Evolutionary conservation across 768 basidiomycete genomes (phyloP).

Genomic region (Kwoniella dejecticola): DNA sequence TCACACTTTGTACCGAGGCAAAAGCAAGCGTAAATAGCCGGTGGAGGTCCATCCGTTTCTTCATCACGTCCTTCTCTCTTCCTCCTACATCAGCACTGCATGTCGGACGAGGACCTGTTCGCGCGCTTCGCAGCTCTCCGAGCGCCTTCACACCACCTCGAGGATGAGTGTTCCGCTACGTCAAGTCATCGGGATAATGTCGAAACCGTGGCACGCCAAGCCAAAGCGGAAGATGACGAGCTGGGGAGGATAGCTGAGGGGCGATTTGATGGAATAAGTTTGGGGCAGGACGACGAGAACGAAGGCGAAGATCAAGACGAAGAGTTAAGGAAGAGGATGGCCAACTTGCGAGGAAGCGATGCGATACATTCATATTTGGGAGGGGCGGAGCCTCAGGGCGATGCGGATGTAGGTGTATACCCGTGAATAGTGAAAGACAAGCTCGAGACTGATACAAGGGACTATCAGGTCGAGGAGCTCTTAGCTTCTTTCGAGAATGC

Average conservation of each 20-base stretch:
- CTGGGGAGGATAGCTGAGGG: slow-evolving; percentile 38
- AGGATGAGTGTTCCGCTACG: not conserved
- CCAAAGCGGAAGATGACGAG: slow-evolving; percentile 35
- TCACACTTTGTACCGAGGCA: too few species aligned
- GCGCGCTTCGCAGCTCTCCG: slow-evolving; percentile 37
- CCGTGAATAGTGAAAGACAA: not conserved
- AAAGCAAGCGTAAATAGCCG: too few species aligned
- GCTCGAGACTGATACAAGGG: not conserved
- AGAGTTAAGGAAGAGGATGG: slow-evolving; percentile 13
- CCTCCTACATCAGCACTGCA: not conserved
- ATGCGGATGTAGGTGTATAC: slow-evolving; percentile 27
- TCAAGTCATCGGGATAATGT: not conserved
- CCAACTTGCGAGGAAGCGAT: slow-evolving; percentile 1
- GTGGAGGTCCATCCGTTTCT: slow-evolving; percentile 2
- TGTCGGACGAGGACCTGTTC: slow-evolving; percentile 29
- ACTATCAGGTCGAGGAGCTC: slow-evolving; percentile 21
- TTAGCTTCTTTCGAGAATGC: slow-evolving; percentile 3
- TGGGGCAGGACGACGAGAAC: not conserved
- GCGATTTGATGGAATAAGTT: not conserved
- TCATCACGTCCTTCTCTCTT: not conserved
- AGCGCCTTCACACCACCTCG: not conserved
- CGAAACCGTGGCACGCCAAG: not conserved
- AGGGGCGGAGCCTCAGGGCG: slow-evolving; percentile 2
- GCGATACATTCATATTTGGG: not conserved
- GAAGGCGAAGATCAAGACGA: slow-evolving; percentile 9